Evolutionary conservation across 148 eudicot genomes (phyloP), one percentile per base, ranked within the genome.

Genomic region (Drosera capensis): DNA sequence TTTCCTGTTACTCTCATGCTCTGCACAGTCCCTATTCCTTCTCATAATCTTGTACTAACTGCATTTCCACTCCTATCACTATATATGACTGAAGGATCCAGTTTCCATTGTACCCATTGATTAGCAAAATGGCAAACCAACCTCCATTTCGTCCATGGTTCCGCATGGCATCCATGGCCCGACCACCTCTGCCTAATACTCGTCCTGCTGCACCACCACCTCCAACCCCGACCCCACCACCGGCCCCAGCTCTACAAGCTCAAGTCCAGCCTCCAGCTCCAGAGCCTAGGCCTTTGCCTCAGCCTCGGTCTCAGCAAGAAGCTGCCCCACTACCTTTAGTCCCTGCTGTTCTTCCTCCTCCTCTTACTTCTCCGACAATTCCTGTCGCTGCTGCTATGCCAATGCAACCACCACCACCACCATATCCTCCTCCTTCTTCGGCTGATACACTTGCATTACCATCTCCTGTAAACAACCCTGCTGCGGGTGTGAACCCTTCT

Each of bases 111-210:
- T n/a, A n/a, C n/a, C n/a, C n/a, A n/a, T n/a, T n/a, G n/a, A n/a
- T n/a, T n/a, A n/a, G n/a, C n/a, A n/a, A n/a, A n/a, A 48, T 62
- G 63, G 2, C 72, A 63, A 48, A 61, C 38, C 40, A 67, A 40
- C 54, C 59, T 61, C 14, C 56, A 57, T 43, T 61, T 67, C 45
- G 22, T 19, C 45, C 45, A 8, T 17, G 21, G 45, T 41, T 41
- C 45, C 23, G 45, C 8, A 2, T 41, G 0, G 45, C 23, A 18
- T 17, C 45, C 0, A 11, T 19, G 0, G 23, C 23, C 20, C 22
- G 0, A 23, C 45, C 45, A 17, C 23, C 23, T 41, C 23, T 11
- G 6, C 20, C 48, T 31, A 14, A 40, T 13, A 29, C 64, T 14
- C 26, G 20, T 16, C 20, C 23, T 1, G 24, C 62, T 1, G 14